Percentiles rank a stretch among this genome's conserved stretches.
Evolutionary conservation across 2,329 filamentous ascomycete species (phyloP).

Genomic region (Phoma sp.): DNA sequence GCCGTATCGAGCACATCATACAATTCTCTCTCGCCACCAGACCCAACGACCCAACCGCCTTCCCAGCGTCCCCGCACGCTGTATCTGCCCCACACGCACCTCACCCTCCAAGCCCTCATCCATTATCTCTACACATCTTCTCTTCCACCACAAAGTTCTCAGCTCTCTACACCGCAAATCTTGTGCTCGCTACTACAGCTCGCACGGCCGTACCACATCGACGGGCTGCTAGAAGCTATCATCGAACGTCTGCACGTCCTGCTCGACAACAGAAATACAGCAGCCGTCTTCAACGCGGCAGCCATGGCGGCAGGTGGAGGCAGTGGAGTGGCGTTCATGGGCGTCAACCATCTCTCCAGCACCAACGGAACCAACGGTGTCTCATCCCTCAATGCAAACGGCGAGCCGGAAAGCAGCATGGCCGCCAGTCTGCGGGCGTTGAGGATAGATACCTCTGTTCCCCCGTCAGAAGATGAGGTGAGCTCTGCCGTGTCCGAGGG

Average conservation of each 20-base stretch:
- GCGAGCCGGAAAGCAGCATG: slow-evolving; percentile 35
- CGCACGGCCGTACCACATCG: slow-evolving; percentile 88
- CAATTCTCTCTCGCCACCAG: slow-evolving; percentile 58
- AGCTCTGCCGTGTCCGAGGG: slow-evolving; percentile 41
- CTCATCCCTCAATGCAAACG: slow-evolving; percentile 14
- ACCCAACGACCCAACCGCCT: slow-evolving; percentile 60
- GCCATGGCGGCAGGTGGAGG: slow-evolving; percentile 97
- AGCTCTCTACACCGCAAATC: slow-evolving; percentile 90
- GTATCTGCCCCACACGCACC: slow-evolving; percentile 89
- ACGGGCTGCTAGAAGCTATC: slow-evolving; percentile 89
- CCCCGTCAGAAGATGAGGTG: slow-evolving; percentile 43
- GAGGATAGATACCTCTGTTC: slow-evolving; percentile 59
- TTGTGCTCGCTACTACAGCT: slow-evolving; percentile 94
- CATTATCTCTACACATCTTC: slow-evolving; percentile 94
- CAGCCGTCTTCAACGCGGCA: slow-evolving; percentile 96
- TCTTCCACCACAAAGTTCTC: slow-evolving; percentile 75
- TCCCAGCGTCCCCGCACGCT: slow-evolving; percentile 80
- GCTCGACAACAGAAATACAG: slow-evolving; percentile 91
- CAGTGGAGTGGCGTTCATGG: slow-evolving; percentile 72
- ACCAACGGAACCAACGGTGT: slow-evolving; percentile 40
- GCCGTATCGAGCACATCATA: slow-evolving; percentile 51
- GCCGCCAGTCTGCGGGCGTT: slow-evolving; percentile 49
- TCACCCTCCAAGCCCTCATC: slow-evolving; percentile 87
- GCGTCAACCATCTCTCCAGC: slow-evolving; percentile 35
- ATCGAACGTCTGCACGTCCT: slow-evolving; percentile 89